A percentile compares a stretch with the other conserved stretches of the same genome.
Conservation (phyloP, 1,284 basidiomycete genomes). For the Trametes polyzona region DNA sequence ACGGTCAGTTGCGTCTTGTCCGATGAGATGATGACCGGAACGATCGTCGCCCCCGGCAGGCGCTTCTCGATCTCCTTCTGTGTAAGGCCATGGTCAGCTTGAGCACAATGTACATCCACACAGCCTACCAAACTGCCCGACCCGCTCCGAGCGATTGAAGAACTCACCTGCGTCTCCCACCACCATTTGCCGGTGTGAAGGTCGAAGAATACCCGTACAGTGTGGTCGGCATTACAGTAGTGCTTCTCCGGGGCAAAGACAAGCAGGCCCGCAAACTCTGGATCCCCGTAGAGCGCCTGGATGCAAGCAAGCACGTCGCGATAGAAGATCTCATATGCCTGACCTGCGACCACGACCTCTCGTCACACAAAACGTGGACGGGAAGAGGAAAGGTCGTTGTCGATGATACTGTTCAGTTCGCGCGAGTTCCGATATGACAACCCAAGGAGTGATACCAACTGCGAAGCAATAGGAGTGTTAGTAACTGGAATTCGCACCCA, state of each 20-base stretch:
- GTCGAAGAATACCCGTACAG: neutral
- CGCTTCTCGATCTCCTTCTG: too few species aligned
- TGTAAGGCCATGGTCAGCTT: too few species aligned
- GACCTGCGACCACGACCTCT: neutral
- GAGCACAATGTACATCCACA: too few species aligned
- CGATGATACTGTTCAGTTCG: neutral
- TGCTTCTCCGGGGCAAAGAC: neutral
- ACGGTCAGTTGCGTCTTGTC: too few species aligned
- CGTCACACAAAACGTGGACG: neutral
- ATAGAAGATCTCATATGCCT: neutral
- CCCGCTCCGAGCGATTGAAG: too few species aligned
- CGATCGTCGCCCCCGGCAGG: too few species aligned
- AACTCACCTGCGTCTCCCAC: neutral
- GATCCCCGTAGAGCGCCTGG: neutral
- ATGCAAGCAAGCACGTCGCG: neutral
- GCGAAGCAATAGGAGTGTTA: neutral
- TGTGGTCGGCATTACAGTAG: neutral
- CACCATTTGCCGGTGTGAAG: neutral
- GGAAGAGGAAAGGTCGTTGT: neutral
- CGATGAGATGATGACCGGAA: too few species aligned
- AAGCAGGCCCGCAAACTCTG: neutral
- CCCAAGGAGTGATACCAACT: neutral
- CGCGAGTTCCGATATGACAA: neutral
- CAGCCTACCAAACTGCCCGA: too few species aligned
- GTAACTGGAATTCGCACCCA: too few species aligned